Conservation (phyloP, 768 basidiomycete genomes). For the Sporobolomyces roseus region DNA sequence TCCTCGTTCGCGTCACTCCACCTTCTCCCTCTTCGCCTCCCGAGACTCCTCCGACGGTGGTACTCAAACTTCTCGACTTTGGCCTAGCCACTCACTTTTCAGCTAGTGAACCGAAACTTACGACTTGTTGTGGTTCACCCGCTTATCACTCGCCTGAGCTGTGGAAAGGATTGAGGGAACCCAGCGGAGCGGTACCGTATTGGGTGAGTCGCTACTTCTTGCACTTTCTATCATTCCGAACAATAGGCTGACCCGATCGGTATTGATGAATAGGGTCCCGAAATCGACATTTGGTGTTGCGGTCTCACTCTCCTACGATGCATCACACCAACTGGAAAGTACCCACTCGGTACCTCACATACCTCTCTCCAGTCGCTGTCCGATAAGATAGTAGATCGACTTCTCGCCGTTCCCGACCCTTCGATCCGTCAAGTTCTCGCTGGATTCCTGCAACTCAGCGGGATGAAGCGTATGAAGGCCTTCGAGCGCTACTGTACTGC, state of each 20-base stretch:
- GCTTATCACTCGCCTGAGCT: conserved; percentile 52
- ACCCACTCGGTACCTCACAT: conserved; percentile 52
- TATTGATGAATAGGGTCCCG: conserved; percentile 48
- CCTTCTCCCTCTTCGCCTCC: neutral
- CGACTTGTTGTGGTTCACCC: conserved; percentile 52
- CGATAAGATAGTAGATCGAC: conserved; percentile 47
- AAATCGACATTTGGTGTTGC: conserved; percentile 54
- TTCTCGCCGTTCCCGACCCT: conserved; percentile 45
- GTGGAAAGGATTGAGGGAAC: conserved; percentile 48
- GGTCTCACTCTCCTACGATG: conserved; percentile 51
- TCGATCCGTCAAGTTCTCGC: conserved; percentile 45
- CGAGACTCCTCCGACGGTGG: conserved; percentile 1
- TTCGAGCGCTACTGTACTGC: conserved; percentile 46
- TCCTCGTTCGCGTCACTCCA: conserved; percentile 41
- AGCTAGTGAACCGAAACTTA: conserved; percentile 49
- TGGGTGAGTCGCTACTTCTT: conserved; percentile 44
- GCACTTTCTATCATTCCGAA: neutral
- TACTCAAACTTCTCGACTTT: conserved; percentile 51
- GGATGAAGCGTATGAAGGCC: conserved; percentile 46
- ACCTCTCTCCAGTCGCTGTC: conserved; percentile 46
- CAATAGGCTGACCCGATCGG: neutral
- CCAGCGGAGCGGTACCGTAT: conserved; percentile 49
- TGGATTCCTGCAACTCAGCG: conserved; percentile 50
- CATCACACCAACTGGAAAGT: conserved; percentile 48
- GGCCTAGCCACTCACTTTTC: conserved; percentile 53